These are phyloP conservation scores for Sporobolomyces phaffii DNA, from an alignment of 768 basidiomycete genomes.

Conservation along the genomic window DNA sequence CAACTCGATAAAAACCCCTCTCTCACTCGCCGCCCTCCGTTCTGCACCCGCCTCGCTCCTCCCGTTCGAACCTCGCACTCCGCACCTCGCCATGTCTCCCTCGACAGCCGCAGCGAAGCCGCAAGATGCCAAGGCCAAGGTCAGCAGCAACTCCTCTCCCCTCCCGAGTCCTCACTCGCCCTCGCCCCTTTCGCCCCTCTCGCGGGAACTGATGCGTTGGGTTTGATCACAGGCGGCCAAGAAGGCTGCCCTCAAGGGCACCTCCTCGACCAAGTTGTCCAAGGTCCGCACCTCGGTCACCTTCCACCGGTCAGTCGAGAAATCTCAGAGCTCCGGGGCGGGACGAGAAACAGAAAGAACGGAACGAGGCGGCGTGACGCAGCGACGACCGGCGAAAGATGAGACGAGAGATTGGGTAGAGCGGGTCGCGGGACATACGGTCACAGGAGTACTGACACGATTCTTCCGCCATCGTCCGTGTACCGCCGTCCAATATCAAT, in stretches of 20 bases:
- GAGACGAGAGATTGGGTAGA: too few relatives aligned
- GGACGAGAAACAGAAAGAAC: not conserved
- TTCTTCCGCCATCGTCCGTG: too few relatives aligned
- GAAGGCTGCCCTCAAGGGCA: slow-evolving; percentile 90
- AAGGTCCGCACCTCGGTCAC: slow-evolving; percentile 68
- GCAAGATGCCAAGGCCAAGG: slow-evolving; percentile 45
- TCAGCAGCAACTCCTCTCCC: not conserved
- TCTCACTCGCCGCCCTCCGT: too few relatives aligned
- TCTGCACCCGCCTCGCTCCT: not conserved
- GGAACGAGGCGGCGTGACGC: slow-evolving; percentile 3
- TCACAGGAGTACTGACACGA: too few relatives aligned
- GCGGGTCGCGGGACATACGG: too few relatives aligned
- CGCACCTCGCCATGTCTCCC: not conserved
- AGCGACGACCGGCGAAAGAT: too few relatives aligned
- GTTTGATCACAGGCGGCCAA: slow-evolving; percentile 57
- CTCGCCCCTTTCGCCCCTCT: not conserved
- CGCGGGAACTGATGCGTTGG: not conserved
- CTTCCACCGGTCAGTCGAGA: slow-evolving; percentile 53
- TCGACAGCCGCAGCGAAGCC: slow-evolving; percentile 44
- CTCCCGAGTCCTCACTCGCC: not conserved
- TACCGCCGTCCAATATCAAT: too few relatives aligned
- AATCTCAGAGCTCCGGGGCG: too few relatives aligned
- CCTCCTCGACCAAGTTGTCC: slow-evolving; percentile 47
- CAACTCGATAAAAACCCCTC: not conserved
- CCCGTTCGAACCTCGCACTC: not conserved